phyloP scores from a whole-genome alignment of 306 rosid genomes.

The Cicer bijugum region DNA sequence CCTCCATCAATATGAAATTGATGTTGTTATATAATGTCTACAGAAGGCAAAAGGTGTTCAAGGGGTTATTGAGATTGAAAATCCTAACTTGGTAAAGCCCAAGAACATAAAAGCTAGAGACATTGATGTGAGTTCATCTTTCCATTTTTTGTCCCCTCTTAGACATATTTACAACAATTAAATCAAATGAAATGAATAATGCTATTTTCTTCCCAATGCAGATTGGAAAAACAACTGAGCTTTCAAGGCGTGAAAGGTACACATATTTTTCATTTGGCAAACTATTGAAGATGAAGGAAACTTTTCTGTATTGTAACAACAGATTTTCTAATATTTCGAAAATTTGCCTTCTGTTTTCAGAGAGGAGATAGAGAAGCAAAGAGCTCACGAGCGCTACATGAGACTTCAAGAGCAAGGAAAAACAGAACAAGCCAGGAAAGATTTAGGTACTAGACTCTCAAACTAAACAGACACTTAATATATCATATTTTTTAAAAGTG shows the following conservation, averaged over 20 bases:
- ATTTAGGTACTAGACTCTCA: conserved; percentile 64
- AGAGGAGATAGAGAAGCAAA: conserved; percentile 88
- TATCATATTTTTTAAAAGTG: background rate
- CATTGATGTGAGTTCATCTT: conserved; percentile 66
- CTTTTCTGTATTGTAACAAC: conserved; percentile 14
- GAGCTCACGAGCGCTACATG: conserved; percentile 85
- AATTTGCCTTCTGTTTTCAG: conserved; percentile 48
- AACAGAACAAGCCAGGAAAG: conserved; percentile 91
- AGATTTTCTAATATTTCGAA: conserved; percentile 8
- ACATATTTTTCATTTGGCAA: conserved; percentile 13
- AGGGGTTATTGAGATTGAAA: conserved; percentile 88
- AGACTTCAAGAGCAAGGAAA: conserved; percentile 92
- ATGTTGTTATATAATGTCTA: conserved; percentile 45
- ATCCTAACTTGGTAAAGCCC: conserved; percentile 78
- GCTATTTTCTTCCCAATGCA: conserved; percentile 43
- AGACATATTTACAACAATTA: conserved; percentile 7
- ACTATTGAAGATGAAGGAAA: conserved; percentile 24
- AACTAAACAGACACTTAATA: background rate
- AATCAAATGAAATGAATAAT: conserved; percentile 25
- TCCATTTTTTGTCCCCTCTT: conserved; percentile 30
- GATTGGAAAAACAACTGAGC: conserved; percentile 78
- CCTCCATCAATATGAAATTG: conserved; percentile 1
- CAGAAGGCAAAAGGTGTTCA: conserved; percentile 84
- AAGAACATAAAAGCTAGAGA: conserved; percentile 77
- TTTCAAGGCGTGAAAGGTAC: conserved; percentile 95